phyloP scores from a whole-genome alignment of 2,329 filamentous ascomycete genomes.

The Calcarisporium arbuscula region DNA sequence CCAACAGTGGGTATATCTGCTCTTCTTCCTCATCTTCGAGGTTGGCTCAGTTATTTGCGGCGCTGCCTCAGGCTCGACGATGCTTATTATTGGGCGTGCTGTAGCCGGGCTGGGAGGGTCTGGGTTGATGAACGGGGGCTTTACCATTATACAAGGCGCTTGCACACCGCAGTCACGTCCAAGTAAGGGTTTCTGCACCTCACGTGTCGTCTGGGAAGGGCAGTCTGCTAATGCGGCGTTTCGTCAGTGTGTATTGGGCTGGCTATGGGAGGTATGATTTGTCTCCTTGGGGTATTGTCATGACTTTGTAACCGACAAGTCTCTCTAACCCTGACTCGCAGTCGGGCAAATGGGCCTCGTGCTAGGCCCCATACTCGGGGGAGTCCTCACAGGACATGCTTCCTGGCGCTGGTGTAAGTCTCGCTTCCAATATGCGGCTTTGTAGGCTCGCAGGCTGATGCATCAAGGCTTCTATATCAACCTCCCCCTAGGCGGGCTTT shows the following conservation, averaged over 20 bases:
- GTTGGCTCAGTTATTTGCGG: constrained; percentile 29
- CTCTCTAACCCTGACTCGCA: constrained; percentile 18
- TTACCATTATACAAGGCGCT: constrained; percentile 23
- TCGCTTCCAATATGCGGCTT: background rate
- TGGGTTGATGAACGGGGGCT: constrained; percentile 31
- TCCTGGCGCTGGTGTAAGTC: constrained; percentile 39
- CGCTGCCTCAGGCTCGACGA: constrained; percentile 10
- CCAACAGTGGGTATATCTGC: constrained; percentile 13
- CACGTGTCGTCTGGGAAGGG: no score
- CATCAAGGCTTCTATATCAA: constrained; percentile 38
- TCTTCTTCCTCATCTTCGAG: constrained; percentile 28
- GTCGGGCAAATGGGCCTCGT: constrained; percentile 30
- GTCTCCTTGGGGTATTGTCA: background rate
- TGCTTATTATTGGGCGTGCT: constrained; percentile 13
- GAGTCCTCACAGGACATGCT: constrained; percentile 30
- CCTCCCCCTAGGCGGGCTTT: constrained; percentile 34
- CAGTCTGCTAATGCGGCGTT: no score
- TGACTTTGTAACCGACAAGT: background rate
- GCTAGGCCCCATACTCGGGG: constrained; percentile 34
- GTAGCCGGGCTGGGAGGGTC: constrained; percentile 26
- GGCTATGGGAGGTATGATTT: background rate
- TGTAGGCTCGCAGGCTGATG: background rate
- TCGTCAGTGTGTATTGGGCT: no score
- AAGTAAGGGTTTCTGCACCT: background rate
- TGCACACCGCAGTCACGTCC: background rate